Conservation (phyloP, 2,329 filamentous ascomycete species). For the Colletotrichum orbiculare region DNA sequence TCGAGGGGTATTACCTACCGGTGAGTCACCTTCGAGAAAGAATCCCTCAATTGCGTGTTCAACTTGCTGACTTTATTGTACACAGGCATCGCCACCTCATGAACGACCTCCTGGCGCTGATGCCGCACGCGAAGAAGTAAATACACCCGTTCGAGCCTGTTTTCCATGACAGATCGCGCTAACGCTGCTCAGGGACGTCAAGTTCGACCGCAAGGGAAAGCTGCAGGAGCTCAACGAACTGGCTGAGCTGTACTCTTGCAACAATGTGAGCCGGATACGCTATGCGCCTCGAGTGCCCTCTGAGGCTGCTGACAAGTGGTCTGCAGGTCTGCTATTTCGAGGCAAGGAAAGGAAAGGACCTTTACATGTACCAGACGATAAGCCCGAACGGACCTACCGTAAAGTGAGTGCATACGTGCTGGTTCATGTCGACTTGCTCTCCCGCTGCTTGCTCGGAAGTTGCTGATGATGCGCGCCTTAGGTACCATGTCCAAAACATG, state of each 20-base stretch:
- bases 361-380: constrained; percentile 89
- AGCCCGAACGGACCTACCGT: constrained; percentile 52
- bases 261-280: constrained; percentile 67
- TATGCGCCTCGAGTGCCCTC: not conserved
- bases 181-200: constrained; percentile 66
- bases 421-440: too few relatives aligned
- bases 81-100: constrained; percentile 90
- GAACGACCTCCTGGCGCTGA: constrained; percentile 86
- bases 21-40: constrained; percentile 54
- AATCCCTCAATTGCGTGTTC: not conserved
- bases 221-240: constrained; percentile 81
- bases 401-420: not conserved
- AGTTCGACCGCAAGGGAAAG: constrained; percentile 96
- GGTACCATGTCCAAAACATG: constrained; percentile 70
- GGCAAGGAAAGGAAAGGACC: constrained; percentile 91
- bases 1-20: constrained; percentile 92
- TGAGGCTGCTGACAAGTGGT: not conserved
- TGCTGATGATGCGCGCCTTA: too few relatives aligned
- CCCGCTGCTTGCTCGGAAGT: too few relatives aligned
- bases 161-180: not conserved
- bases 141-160: not conserved
- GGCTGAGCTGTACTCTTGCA: constrained; percentile 84
- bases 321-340: constrained; percentile 76
- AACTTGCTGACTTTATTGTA: constrained; percentile 17
- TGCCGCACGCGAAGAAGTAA: constrained; percentile 88